Evolutionary conservation across 2,329 filamentous ascomycete genomes (phyloP), one percentile per base, ranked within the genome.

Genomic region (Aspergillus fructus): DNA sequence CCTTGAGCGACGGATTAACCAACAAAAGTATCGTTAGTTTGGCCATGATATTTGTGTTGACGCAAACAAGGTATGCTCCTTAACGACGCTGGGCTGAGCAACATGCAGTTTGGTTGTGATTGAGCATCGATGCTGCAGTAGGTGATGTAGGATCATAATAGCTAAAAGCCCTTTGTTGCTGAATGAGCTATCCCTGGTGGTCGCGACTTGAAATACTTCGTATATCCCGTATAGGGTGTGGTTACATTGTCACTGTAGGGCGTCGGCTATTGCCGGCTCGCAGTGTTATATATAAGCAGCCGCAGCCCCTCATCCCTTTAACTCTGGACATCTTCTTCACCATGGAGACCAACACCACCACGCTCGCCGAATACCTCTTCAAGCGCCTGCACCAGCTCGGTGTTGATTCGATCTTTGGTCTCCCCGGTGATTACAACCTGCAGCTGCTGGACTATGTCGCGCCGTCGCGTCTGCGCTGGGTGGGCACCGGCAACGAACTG

Each of bases 381-480:
- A 81, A 77, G 46, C 79, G 88, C 54, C 79, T 90, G 13, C 77
- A 83, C 62, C 81, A 90, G 69, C 74, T 89, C 37, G 86, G 86
- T 30, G 81, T 89, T 33, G 78, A 81, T 53, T 88, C 85, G 11
- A 77, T 90, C 55, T 86, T 89, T 64, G 87, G 87, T 46, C 75
- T 90, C n/a, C 87, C 88, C 3, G 87, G 72, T n/a, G 88, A 90
- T 73, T 90, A 87, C 75, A 90, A 90, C 71, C 78, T 90, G 55
- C 80, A 84, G 15, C 81, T 86, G 8, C 79, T 90, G 23, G 88
- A 90, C 71, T 89, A 88, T 70, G 74, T 90, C 43, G 78, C 81
- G 23, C 78, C 82, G 37, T 77, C 78, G 48, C 83, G 80, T 5
- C 74, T 90, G 39, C 80, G 81, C 65, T 89, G 86, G 86, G 83